Evolutionary conservation across 208 protist genomes (phyloP).

Genomic region (Leishmania major): DNA sequence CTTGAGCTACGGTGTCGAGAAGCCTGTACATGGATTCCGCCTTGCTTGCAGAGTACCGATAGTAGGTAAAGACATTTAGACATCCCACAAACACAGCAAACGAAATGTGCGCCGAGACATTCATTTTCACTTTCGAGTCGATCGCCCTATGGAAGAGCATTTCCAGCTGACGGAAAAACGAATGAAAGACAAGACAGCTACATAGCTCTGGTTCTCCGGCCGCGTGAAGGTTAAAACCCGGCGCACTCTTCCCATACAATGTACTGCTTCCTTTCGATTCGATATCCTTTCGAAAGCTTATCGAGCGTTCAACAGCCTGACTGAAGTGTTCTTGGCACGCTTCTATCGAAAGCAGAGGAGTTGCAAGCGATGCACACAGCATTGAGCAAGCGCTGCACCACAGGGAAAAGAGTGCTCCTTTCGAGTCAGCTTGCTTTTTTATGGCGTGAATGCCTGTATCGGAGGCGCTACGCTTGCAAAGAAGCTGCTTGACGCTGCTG

Average conservation of each 20-base stretch:
- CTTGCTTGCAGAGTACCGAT: constrained; percentile 19
- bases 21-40: not conserved
- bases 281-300: constrained; percentile 1
- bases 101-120: constrained; percentile 1
- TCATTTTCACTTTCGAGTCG: not conserved
- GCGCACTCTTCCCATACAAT: not conserved
- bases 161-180: constrained; percentile 15
- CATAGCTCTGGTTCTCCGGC: constrained; percentile 24
- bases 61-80: constrained; percentile 23
- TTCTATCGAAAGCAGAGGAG: not conserved
- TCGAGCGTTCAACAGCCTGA: constrained; percentile 2
- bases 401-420: constrained; percentile 11
- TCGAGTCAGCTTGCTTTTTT: not conserved
- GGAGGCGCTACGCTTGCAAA: not conserved
- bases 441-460: constrained; percentile 24
- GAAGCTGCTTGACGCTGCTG: constrained; percentile 4
- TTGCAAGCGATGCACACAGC: not conserved
- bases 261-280: not conserved
- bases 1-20: constrained; percentile 15
- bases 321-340: not conserved
- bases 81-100: constrained; percentile 16
- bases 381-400: constrained; percentile 10
- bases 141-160: not conserved
- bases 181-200: constrained; percentile 25
- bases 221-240: constrained; percentile 4